Evolutionary conservation across 2,329 filamentous ascomycete genomes (phyloP), one percentile per base, ranked within the genome.

Genomic region (Alternaria novae-zelandiae): DNA sequence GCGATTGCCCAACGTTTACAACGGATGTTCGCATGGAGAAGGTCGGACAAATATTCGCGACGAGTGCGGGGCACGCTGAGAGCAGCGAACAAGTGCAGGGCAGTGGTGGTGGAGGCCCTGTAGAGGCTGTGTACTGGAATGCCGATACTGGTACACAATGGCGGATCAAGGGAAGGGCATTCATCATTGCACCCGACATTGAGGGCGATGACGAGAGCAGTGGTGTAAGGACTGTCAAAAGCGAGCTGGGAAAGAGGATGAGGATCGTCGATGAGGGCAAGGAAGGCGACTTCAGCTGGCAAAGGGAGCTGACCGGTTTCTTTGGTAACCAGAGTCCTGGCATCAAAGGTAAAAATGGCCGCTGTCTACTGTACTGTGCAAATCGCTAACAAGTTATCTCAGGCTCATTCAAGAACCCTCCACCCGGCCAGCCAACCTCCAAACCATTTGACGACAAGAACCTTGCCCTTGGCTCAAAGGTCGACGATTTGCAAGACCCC

Each of bases 1-100:
- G 88, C 71, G 94, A 98, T 69, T 83, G 95, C 70, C 87, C 91
- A 4, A 90, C 91, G 1, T 90, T 97, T 74, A 97, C 95, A 1
- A 97, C 94, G 0, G 96, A 98, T 79, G 88, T 88, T 9, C 88
- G 95, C 49, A 97, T 96, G 93, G 86, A 89, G 63, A 98, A 98
- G 83, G 84, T 91, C 0, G 83, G 84, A 3, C 90, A 97, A 79
- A 80, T 98, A 4, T 87, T 89, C 65, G 82, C 81, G 6, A 84
- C 81, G 6, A 83, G 82, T 11, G 77, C 80, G 23, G 84, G 82
- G 8, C 80, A 84, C 55, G 84, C 84, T 7, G 77, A 81, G 30
- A 79, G 80, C 32, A 76, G 74, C 6, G 82, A 71, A 68, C 83
- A 80, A 64, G 71, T 76, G 43, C 76, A 80, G 65, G 83, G 88